phyloP scores from a whole-genome alignment of 805 yeast species.

The Nakazawaea wickerhamii region DNA sequence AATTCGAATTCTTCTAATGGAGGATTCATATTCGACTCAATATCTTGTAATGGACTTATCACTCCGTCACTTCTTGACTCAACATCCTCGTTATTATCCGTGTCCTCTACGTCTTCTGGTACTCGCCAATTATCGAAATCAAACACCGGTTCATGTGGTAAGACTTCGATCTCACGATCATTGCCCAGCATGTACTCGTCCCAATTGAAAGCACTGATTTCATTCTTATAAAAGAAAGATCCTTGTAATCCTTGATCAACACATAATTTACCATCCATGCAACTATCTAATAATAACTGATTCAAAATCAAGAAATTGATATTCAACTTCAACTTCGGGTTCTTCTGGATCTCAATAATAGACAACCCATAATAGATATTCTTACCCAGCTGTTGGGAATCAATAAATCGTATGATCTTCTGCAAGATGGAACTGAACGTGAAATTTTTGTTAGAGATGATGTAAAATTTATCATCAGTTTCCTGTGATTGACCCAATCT shows the following conservation, averaged over 20 bases:
- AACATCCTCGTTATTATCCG: background rate
- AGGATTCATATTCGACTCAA: too few species aligned
- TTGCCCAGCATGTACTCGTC: conserved; percentile 13
- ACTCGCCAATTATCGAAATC: conserved; percentile 1
- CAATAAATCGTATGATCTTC: conserved; percentile 18
- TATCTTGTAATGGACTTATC: too few species aligned
- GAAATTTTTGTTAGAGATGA: conserved; percentile 22
- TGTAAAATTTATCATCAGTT: conserved; percentile 16
- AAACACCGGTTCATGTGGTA: background rate
- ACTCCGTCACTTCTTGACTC: background rate
- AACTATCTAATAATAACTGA: conserved; percentile 20
- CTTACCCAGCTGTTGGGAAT: background rate
- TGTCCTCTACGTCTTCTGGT: background rate
- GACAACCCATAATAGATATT: conserved; percentile 21
- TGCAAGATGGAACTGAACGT: conserved; percentile 20
- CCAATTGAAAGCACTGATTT: conserved; percentile 21
- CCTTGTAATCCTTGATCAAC: conserved; percentile 26
- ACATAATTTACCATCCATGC: conserved; percentile 21
- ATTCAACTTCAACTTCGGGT: conserved; percentile 17
- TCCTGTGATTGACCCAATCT: conserved; percentile 3
- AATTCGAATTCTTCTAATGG: background rate
- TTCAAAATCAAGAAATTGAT: conserved; percentile 26
- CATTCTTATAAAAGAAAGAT: conserved; percentile 24
- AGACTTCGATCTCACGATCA: background rate
- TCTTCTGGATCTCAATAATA: conserved; percentile 23